These are phyloP conservation scores for Arachis monticola DNA, from an alignment of 331 rosid species.

Conservation along the genomic window DNA sequence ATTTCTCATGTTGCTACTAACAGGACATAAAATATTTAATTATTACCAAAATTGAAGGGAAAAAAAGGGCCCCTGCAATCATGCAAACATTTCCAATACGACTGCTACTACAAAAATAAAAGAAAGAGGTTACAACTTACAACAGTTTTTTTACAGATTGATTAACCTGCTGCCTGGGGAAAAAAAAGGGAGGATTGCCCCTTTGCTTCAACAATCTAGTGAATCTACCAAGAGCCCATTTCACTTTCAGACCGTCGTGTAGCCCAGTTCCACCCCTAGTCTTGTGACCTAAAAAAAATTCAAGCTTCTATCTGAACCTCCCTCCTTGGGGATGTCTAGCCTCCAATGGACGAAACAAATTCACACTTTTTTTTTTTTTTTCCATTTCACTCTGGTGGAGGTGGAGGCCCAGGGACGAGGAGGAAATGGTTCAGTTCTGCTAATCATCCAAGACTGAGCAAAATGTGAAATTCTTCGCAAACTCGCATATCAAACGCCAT, in stretches of 20 bases:
- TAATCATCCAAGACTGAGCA: not conserved
- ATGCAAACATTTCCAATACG: not conserved
- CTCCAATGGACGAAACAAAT: slow-evolving; percentile 21
- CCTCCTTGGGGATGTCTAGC: not conserved
- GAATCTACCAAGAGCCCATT: not conserved
- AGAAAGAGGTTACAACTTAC: not conserved
- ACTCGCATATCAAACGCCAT: slow-evolving; percentile 22
- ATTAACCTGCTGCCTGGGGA: slow-evolving; percentile 8
- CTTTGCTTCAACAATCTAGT: slow-evolving; percentile 11
- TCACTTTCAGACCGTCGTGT: not conserved
- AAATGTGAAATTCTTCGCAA: slow-evolving; percentile 11
- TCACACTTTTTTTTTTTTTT: not conserved
- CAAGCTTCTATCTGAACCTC: not conserved
- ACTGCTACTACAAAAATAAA: not conserved
- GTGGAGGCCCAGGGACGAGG: not conserved
- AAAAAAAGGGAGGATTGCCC: not conserved
- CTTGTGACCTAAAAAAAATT: not conserved
- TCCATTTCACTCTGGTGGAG: not conserved
- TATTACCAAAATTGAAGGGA: too few relatives aligned
- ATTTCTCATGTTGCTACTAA: not conserved
- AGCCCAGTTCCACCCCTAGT: too few relatives aligned
- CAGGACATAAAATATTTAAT: too few relatives aligned
- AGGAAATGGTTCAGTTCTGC: slow-evolving; percentile 3
- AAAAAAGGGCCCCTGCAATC: not conserved
- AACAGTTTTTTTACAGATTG: not conserved